A percentile compares a stretch with the other conserved stretches of the same genome.
Conservation (phyloP, 2,329 filamentous ascomycete species). For the Ceratocystis albifundus region DNA sequence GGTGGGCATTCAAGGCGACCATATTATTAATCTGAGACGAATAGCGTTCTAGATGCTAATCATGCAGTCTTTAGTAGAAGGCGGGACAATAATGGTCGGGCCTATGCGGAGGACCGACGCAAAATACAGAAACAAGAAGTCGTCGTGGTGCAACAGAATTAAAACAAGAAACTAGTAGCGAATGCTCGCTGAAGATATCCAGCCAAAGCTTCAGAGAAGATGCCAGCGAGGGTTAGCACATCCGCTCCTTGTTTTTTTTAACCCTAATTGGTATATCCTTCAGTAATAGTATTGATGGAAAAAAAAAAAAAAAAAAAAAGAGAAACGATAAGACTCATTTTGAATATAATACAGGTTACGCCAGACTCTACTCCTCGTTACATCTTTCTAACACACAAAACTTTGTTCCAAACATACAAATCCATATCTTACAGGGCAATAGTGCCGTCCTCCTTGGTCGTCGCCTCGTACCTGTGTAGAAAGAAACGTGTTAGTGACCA, state of each 20-base stretch:
- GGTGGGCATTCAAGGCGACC: conserved; percentile 8
- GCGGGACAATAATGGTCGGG: neutral
- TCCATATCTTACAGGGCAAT: conserved; percentile 22
- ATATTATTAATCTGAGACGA: neutral
- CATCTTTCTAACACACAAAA: conserved; percentile 10
- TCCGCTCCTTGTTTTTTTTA: neutral
- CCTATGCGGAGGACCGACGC: neutral
- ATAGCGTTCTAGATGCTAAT: neutral
- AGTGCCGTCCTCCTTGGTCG: conserved; percentile 36
- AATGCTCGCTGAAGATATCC: neutral
- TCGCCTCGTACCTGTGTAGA: conserved; percentile 48
- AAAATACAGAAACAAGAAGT: neutral
- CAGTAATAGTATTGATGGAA: neutral
- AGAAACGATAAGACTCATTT: neutral
- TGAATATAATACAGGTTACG: conserved; percentile 12
- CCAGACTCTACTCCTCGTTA: neutral
- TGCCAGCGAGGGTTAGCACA: neutral
- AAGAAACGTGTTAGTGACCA: conserved; percentile 29
- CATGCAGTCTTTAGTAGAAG: neutral
- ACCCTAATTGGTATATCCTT: neutral
- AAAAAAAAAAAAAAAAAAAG: neutral
- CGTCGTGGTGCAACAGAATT: neutral
- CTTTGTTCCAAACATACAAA: neutral
- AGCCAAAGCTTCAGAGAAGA: neutral
- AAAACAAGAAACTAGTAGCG: neutral